Conservation (phyloP, 2,329 filamentous ascomycete species). For the Xylariaceae sp. region DNA sequence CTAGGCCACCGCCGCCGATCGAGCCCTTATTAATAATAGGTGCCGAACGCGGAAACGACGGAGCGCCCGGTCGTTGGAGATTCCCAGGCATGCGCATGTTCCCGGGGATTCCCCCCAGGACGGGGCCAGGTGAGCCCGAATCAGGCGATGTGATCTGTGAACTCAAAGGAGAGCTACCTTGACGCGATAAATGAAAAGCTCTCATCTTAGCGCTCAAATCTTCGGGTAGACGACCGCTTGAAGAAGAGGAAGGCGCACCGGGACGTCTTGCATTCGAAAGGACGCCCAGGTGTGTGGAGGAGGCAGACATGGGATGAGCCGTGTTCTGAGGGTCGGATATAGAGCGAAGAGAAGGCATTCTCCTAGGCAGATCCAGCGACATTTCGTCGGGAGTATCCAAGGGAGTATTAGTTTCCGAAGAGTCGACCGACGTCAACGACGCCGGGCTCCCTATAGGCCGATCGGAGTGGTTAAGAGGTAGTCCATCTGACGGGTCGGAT, state of each 20-base stretch:
- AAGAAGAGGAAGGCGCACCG: conserved; percentile 39
- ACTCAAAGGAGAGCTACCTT: conserved; percentile 37
- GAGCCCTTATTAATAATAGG: conserved; percentile 35
- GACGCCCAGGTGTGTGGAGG: conserved; percentile 78
- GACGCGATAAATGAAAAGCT: conserved; percentile 44
- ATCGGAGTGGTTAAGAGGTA: conserved; percentile 30
- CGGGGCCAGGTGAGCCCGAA: conserved; percentile 31
- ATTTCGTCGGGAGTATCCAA: conserved; percentile 38
- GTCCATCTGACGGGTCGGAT: conserved; percentile 39
- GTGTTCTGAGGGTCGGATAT: conserved; percentile 53
- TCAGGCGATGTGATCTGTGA: conserved; percentile 31
- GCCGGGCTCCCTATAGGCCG: conserved; percentile 39
- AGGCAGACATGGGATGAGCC: conserved; percentile 60
- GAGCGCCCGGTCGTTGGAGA: conserved; percentile 45
- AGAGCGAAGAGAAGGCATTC: conserved; percentile 57
- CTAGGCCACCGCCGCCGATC: conserved; percentile 41
- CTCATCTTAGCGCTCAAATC: conserved; percentile 46
- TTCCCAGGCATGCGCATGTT: conserved; percentile 43
- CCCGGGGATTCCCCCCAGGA: conserved; percentile 37
- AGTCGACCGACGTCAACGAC: conserved; percentile 41
- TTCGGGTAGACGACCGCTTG: conserved; percentile 41
- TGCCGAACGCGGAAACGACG: conserved; percentile 50
- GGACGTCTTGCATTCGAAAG: conserved; percentile 63
- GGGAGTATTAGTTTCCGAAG: conserved; percentile 47
- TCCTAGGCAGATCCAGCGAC: conserved; percentile 40